Conservation (phyloP, 306 rosid species). For the Carpinus fangiana region DNA sequence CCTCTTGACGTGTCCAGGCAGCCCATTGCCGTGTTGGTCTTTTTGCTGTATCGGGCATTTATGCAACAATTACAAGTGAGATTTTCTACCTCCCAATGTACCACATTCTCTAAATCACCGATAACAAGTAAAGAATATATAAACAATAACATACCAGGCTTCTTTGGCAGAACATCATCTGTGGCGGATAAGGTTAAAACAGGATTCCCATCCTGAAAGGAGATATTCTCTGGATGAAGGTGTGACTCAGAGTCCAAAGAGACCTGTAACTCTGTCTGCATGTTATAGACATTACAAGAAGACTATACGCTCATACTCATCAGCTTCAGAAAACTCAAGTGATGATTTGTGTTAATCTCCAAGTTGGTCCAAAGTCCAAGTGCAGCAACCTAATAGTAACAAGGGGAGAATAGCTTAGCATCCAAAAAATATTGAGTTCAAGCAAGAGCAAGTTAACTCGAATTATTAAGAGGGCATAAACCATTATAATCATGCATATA, state of each 20-base stretch:
- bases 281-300: conserved; percentile 28
- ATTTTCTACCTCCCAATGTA: conserved; percentile 24
- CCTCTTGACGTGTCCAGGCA: conserved; percentile 99
- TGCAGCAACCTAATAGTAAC: conserved; percentile 8
- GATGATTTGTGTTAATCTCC: conserved; percentile 7
- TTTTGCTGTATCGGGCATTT: conserved; percentile 49
- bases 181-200: conserved; percentile 45
- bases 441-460: neutral
- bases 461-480: neutral
- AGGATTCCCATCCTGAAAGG: conserved; percentile 56
- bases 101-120: conserved; percentile 15
- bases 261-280: conserved; percentile 56
- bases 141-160: conserved; percentile 52
- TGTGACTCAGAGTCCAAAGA: conserved; percentile 41
- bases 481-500: neutral
- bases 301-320: conserved; percentile 27
- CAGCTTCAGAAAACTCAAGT: neutral
- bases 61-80: conserved; percentile 11
- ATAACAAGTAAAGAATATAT: neutral
- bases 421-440: neutral
- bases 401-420: conserved; percentile 7
- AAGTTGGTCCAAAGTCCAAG: conserved; percentile 8
- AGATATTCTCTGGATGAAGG: conserved; percentile 41
- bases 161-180: conserved; percentile 40
- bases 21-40: conserved; percentile 98